These are phyloP conservation scores for Entophlyctis helioformis DNA, from an alignment of 192 early-diverging fungal species.

Conservation along the genomic window DNA sequence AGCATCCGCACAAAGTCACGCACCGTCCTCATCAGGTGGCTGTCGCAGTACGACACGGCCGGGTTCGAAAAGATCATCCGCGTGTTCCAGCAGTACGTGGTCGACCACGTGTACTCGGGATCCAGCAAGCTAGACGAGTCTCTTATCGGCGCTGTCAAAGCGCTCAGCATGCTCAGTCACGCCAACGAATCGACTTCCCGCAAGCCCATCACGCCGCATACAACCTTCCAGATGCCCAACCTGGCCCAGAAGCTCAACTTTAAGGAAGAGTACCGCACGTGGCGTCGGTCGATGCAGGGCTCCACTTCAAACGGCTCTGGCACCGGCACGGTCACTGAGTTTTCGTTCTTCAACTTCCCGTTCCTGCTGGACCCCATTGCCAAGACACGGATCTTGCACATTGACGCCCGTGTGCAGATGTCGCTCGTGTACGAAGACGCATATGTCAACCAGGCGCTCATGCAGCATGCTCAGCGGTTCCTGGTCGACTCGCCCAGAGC, in stretches of 20 bases:
- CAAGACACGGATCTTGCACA: slow-evolving; percentile 58
- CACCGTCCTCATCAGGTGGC: slow-evolving; percentile 30
- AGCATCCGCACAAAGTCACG: slow-evolving; percentile 19
- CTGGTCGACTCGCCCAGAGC: slow-evolving; percentile 33
- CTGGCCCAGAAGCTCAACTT: slow-evolving; percentile 44
- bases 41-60: slow-evolving; percentile 28
- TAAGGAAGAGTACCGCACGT: slow-evolving; percentile 65
- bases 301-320: too few relatives aligned
- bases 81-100: slow-evolving; percentile 35
- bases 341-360: slow-evolving; percentile 59
- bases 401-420: slow-evolving; percentile 71
- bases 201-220: slow-evolving; percentile 20
- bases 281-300: slow-evolving; percentile 39
- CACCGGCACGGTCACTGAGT: slow-evolving; percentile 22
- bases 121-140: slow-evolving; percentile 24
- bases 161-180: slow-evolving; percentile 30
- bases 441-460: slow-evolving; percentile 66
- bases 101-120: slow-evolving; percentile 28
- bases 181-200: slow-evolving; percentile 41
- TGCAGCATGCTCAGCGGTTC: slow-evolving; percentile 60
- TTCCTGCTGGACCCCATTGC: slow-evolving; percentile 56
- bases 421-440: slow-evolving; percentile 68
- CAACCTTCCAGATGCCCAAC: slow-evolving; percentile 31
- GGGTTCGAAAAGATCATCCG: slow-evolving; percentile 27
- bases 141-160: slow-evolving; percentile 37